Conservation (phyloP, 2,329 filamentous ascomycete genomes). For the Penicillium sp. region DNA sequence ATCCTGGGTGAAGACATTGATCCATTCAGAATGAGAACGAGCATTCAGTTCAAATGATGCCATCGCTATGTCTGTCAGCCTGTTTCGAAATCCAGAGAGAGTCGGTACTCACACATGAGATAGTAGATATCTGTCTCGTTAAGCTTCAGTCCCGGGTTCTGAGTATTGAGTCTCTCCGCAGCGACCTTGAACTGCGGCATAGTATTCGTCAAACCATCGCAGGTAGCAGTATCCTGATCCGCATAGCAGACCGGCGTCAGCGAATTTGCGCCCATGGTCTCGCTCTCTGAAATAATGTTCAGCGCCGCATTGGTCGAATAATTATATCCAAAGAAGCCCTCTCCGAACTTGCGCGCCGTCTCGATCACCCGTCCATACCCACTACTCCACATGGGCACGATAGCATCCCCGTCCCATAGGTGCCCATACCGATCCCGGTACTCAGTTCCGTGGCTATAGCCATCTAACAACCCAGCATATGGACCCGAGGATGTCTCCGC, state of each 20-base stretch:
- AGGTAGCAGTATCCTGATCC: constrained; percentile 12
- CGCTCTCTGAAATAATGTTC: constrained; percentile 24
- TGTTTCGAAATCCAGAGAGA: background rate
- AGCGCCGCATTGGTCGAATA: constrained; percentile 24
- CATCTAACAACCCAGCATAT: constrained; percentile 18
- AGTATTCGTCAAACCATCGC: constrained; percentile 6
- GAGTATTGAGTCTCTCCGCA: constrained; percentile 21
- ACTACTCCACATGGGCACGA: constrained; percentile 20
- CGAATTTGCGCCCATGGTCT: constrained; percentile 22
- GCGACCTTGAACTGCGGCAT: constrained; percentile 20
- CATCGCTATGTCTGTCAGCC: constrained; percentile 14
- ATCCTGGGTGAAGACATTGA: constrained; percentile 24
- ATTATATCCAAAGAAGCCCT: constrained; percentile 26
- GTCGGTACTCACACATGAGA: constrained; percentile 21
- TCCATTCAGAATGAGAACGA: constrained; percentile 23
- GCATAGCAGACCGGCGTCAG: constrained; percentile 20
- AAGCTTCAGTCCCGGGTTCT: constrained; percentile 22
- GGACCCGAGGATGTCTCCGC: constrained; percentile 22
- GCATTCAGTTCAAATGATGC: constrained; percentile 22
- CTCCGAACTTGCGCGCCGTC: constrained; percentile 24
- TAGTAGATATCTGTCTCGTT: constrained; percentile 19
- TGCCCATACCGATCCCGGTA: constrained; percentile 24
- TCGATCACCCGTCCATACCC: constrained; percentile 23
- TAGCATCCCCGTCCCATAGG: constrained; percentile 13
- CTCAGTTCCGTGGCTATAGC: constrained; percentile 18